Base-by-base conservation (phyloP, 1,139 yeast genomes). In the Kluyveromyces sp. region DNA sequence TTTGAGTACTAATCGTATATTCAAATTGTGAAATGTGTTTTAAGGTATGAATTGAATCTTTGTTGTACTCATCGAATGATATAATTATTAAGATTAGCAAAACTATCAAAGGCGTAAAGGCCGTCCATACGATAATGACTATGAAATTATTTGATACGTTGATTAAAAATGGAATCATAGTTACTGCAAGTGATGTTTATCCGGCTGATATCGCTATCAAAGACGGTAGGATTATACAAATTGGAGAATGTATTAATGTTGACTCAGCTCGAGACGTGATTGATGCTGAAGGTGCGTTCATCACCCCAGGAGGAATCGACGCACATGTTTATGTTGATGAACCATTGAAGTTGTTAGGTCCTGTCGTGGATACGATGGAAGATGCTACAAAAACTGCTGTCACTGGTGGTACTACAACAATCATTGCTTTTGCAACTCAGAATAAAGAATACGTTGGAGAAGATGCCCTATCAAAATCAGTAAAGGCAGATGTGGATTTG, bases 301-400 rank as follows among this genome's bases (percentile, higher is more conserved):
- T 70, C 31, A 73, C 74, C n/a, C 77, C 74, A 4, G 77, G 75
- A 41, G 76, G 77, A 7, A 66, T 73, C 37, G 78, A 73, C 53
- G 66, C 74, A 0, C 77, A 73, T 53, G 83, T 79, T 36, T 85
- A 79, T 53, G 64, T 80, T 45, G 77, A 78, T 54, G 82, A 78
- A 54, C 73, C 79, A 6, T 35, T 50, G 45, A 50, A 51, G 35
- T 47, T 51, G 26, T 47, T 51, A 15, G 54, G 54, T 3, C 50
- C 49, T 15, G 77, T 73, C 52, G 77, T 79, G 69, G 83, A 79
- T 58, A 78, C 78, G 4, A 77, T 78, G 57, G 79, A 73, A 41
- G 71, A 80, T 3, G 85, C 83, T 0, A 75, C 85, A 3, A 70
- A 72, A 55, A 75, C 81, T 25, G 83, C 84, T 1, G 77, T 81